Percentiles rank a stretch among this genome's conserved stretches.
These are phyloP conservation scores for Monosporascus ibericus DNA, from an alignment of 2,329 filamentous ascomycete species.

Conservation along the genomic window DNA sequence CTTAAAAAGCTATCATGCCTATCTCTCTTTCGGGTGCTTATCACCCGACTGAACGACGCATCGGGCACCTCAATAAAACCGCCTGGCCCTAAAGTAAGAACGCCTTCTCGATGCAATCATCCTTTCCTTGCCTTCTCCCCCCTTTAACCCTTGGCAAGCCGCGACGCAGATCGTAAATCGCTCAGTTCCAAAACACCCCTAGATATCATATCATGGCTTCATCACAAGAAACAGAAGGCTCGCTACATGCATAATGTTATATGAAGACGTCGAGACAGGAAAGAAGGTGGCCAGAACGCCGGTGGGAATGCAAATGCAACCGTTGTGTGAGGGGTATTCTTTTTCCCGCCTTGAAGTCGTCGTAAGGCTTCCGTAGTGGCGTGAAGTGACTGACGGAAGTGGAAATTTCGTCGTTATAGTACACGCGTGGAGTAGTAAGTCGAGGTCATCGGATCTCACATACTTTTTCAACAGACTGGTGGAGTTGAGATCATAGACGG, in stretches of 20 bases:
- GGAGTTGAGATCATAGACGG: neutral
- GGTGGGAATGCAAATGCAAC: neutral
- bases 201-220: neutral
- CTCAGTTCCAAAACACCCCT: neutral
- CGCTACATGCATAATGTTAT: neutral
- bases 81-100: no score
- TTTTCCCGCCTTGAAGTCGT: no score
- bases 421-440: neutral
- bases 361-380: neutral
- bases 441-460: neutral
- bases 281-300: neutral
- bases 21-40: no score
- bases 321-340: neutral
- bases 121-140: neutral
- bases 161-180: neutral
- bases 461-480: neutral
- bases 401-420: neutral
- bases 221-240: neutral
- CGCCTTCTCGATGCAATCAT: neutral
- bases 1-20: no score
- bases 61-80: no score
- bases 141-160: neutral
- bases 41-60: no score
- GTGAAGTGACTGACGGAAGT: constrained; percentile 1
- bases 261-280: neutral